A percentile compares a stretch with the other conserved stretches of the same genome.
phyloP scores from a whole-genome alignment of 2,329 filamentous ascomycete species.

The Alternaria sp. region DNA sequence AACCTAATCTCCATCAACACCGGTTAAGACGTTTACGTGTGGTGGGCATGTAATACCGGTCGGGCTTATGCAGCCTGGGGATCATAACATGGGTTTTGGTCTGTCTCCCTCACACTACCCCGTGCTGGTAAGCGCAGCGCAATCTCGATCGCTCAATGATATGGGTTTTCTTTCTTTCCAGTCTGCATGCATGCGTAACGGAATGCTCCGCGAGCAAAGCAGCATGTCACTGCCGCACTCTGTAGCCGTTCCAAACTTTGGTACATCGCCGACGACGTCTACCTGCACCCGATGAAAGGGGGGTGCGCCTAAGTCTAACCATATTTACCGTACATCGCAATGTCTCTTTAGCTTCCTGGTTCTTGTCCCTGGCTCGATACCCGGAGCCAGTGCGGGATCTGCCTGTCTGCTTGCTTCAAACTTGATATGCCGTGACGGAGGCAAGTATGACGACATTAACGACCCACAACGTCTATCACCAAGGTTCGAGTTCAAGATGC shows the following conservation, averaged over 20 bases:
- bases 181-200: slow-evolving; percentile 13
- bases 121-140: slow-evolving; percentile 21
- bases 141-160: slow-evolving; percentile 13
- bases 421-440: slow-evolving; percentile 11
- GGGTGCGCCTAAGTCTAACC: neutral
- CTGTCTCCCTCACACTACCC: slow-evolving; percentile 4
- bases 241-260: slow-evolving; percentile 8
- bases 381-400: slow-evolving; percentile 13
- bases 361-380: slow-evolving; percentile 7
- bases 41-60: slow-evolving; percentile 9
- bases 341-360: slow-evolving; percentile 6
- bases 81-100: slow-evolving; percentile 19
- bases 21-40: slow-evolving; percentile 5
- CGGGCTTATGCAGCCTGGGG: slow-evolving; percentile 21
- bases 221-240: slow-evolving; percentile 4
- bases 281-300: slow-evolving; percentile 4
- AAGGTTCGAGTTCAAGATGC: slow-evolving; percentile 3
- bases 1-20: slow-evolving; percentile 14
- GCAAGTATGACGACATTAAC: slow-evolving; percentile 20
- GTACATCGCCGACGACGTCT: slow-evolving; percentile 11
- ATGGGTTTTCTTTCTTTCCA: slow-evolving; percentile 14
- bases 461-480: slow-evolving; percentile 19
- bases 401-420: slow-evolving; percentile 9
- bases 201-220: slow-evolving; percentile 8
- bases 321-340: slow-evolving; percentile 11